Base-by-base conservation (phyloP, 805 yeast species). In the Saccharomyces eubayanus region DNA sequence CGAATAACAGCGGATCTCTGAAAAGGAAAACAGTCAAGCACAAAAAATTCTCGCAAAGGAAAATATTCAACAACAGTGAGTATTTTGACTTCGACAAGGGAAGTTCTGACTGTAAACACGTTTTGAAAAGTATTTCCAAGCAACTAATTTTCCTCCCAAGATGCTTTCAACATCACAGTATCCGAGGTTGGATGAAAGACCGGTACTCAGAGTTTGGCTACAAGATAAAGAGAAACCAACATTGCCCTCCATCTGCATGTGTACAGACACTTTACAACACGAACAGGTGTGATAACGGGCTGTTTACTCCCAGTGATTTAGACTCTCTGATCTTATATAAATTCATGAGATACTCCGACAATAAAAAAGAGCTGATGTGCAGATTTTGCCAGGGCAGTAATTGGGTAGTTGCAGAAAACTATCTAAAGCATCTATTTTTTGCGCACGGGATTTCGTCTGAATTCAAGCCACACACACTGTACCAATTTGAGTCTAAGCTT, bases 381-480 rank as follows among this genome's bases (percentile, higher is more conserved):
- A 47, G 65, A 36, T 55, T 57, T 31, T 63, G 67, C 48, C 56
- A 58, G 40, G 65, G 64, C 5, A 53, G 53, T 11, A 62, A 62
- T 47, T 63, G 67, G 67, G 48, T 63, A 1, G 21, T 36, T 8
- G 48, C 48, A 14, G 20, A 28, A 4, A 27, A 28, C 16, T 59
- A 53, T 21, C 59, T 62, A 45, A 51, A 55, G 48, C 67, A 63
- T 52, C 45, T 63, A 27, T 59, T 62, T 45, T 51, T 51, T 8
- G 62, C 63, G 2, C 67, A 63, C 49, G 67, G 67, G 0, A 58
- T 63, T 9, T 49, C 57, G 46, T 57, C 64, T 4, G 49, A 51
- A 27, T 16, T 53, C 6, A 55, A 31, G 11, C 46, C 56, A 9
- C 27, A 21, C 27, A 48, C 43, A 9, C 40, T 48, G 24, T 16